These are phyloP conservation scores for Mariannaea sp. DNA, from an alignment of 2,329 filamentous ascomycete species.

Conservation along the genomic window DNA sequence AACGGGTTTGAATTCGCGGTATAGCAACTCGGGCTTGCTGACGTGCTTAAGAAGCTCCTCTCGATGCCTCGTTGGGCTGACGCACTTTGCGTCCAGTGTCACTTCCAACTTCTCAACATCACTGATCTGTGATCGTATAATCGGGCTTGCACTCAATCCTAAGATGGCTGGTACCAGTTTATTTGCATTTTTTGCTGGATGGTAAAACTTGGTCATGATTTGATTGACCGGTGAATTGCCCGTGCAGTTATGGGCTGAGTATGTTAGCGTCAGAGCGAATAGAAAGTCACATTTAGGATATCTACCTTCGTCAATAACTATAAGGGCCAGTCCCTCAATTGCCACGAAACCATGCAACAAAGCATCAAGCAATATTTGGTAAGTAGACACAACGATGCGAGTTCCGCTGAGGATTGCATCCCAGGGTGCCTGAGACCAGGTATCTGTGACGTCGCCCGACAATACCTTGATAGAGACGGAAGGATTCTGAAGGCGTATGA, in stretches of 20 bases:
- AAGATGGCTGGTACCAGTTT: slow-evolving; percentile 66
- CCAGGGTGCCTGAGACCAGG: slow-evolving; percentile 75
- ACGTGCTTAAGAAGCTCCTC: slow-evolving; percentile 71
- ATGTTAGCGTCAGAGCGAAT: slow-evolving; percentile 24
- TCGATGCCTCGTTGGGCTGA: slow-evolving; percentile 70
- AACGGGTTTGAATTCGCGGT: slow-evolving; percentile 40
- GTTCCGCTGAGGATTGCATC: slow-evolving; percentile 65
- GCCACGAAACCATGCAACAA: slow-evolving; percentile 74
- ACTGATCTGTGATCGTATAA: slow-evolving; percentile 61
- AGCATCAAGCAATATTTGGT: slow-evolving; percentile 75
- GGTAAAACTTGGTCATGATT: slow-evolving; percentile 77
- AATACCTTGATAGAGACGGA: slow-evolving; percentile 65
- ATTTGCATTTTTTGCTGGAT: slow-evolving; percentile 48
- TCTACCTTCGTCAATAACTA: slow-evolving; percentile 84
- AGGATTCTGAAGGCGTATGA: slow-evolving; percentile 64
- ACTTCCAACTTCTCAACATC: slow-evolving; percentile 67
- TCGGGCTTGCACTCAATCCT: slow-evolving; percentile 80
- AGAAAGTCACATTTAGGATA: background rate
- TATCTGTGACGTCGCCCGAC: slow-evolving; percentile 69
- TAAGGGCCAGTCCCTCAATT: slow-evolving; percentile 65
- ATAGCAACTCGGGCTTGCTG: slow-evolving; percentile 64
- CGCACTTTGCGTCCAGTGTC: slow-evolving; percentile 71
- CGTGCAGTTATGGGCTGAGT: slow-evolving; percentile 73
- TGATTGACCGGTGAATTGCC: slow-evolving; percentile 66
- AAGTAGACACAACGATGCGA: slow-evolving; percentile 77